Evolutionary conservation across 305 asterid genomes (phyloP).

Genomic region (Vinca major): DNA sequence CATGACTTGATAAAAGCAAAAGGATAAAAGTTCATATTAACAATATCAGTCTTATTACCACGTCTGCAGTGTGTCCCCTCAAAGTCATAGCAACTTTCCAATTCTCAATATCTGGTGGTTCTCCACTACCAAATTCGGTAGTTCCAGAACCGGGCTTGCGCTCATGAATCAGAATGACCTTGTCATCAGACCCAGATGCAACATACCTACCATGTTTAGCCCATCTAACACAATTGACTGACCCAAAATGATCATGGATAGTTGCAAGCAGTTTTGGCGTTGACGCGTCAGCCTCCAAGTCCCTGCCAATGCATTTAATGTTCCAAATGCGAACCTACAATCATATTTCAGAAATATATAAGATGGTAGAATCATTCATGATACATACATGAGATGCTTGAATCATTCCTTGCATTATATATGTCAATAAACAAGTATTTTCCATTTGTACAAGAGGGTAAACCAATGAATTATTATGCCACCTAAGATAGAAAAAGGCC

Average conservation of each 20-base stretch:
- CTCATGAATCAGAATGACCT: constrained; percentile 90
- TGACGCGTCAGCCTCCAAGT: constrained; percentile 46
- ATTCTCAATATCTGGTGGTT: constrained; percentile 94
- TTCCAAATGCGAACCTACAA: constrained; percentile 94
- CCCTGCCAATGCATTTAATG: constrained; percentile 72
- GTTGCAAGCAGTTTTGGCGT: constrained; percentile 76
- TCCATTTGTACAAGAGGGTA: not conserved
- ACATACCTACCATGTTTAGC: constrained; percentile 88
- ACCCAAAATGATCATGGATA: constrained; percentile 90
- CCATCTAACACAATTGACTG: constrained; percentile 99
- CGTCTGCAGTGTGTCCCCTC: constrained; percentile 99
- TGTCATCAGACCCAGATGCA: constrained; percentile 99
- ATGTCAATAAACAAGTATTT: not conserved
- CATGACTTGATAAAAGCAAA: not conserved
- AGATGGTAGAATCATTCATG: too few species aligned
- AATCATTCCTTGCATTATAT: not conserved
- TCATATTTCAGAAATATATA: not conserved
- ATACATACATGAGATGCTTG: not conserved
- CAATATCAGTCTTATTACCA: constrained; percentile 53
- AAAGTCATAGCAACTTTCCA: constrained; percentile 93
- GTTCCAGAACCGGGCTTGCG: constrained; percentile 96
- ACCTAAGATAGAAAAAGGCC: not conserved
- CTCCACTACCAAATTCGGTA: constrained; percentile 93
- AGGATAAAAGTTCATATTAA: not conserved
- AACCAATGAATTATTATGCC: not conserved